These are phyloP conservation scores for Botrytis deweyae DNA, from an alignment of 2,329 filamentous ascomycete genomes.

Conservation along the genomic window DNA sequence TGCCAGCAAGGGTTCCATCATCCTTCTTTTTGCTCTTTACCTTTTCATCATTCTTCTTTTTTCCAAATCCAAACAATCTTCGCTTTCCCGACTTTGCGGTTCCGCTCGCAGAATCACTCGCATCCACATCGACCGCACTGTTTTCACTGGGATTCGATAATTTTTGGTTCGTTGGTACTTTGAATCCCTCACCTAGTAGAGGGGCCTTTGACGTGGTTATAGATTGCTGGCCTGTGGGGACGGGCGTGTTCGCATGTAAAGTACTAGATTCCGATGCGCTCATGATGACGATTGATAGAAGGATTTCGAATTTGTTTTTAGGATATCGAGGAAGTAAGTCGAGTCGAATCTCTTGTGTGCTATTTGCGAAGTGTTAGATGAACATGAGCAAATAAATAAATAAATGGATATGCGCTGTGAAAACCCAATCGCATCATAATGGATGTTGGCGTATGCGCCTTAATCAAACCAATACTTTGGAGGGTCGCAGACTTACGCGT, in stretches of 20 bases:
- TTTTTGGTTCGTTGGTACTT: constrained; percentile 30
- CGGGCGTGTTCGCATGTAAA: constrained; percentile 34
- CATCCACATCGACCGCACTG: constrained; percentile 34
- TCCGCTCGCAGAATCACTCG: constrained; percentile 36
- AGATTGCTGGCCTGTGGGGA: constrained; percentile 28
- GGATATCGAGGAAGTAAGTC: not conserved
- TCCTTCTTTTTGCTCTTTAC: constrained; percentile 43
- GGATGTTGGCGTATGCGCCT: constrained; percentile 25
- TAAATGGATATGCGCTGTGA: constrained; percentile 24
- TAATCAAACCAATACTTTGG: constrained; percentile 29
- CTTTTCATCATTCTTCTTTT: constrained; percentile 57
- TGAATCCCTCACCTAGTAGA: constrained; percentile 40
- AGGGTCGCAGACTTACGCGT: constrained; percentile 28
- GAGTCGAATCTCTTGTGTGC: not conserved
- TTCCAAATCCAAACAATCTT: constrained; percentile 60
- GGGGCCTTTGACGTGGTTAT: constrained; percentile 35
- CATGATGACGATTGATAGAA: constrained; percentile 28
- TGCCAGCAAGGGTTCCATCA: constrained; percentile 33
- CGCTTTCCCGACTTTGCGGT: constrained; percentile 52
- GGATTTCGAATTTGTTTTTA: not conserved
- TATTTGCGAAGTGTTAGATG: constrained; percentile 15
- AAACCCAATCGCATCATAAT: constrained; percentile 22
- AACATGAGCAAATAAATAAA: constrained; percentile 24
- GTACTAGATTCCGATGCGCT: constrained; percentile 37
- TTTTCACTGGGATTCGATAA: constrained; percentile 31